Evolutionary conservation across 768 basidiomycete genomes (phyloP).

Genomic region (Boletus patriciae): DNA sequence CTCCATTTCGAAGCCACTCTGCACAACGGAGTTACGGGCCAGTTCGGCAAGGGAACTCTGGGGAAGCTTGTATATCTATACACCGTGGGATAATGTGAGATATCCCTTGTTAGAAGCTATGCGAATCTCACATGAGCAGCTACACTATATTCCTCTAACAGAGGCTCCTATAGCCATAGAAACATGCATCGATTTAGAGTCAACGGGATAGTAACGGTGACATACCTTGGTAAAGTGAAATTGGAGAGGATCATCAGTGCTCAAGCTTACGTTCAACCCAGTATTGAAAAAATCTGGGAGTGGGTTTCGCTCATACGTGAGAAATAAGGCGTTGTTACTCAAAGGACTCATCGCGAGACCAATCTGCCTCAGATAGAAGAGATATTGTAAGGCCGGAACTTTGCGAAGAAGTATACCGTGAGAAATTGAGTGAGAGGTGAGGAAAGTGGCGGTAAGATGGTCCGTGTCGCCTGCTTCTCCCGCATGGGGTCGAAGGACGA

Average conservation of each 20-base stretch:
- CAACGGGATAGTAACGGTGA: not conserved
- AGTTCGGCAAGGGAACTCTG: constrained; percentile 94
- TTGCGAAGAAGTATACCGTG: constrained; percentile 98
- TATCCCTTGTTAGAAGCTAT: not conserved
- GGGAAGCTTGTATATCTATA: constrained; percentile 92
- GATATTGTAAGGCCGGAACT: constrained; percentile 94
- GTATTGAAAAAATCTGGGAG: constrained; percentile 96
- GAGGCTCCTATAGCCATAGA: constrained; percentile 63
- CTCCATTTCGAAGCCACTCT: constrained; percentile 99
- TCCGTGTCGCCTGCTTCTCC: constrained; percentile 99
- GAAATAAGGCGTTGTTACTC: constrained; percentile 96
- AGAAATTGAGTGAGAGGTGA: constrained; percentile 96
- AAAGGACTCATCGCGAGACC: constrained; percentile 98
- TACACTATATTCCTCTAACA: constrained; percentile 96
- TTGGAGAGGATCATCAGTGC: constrained; percentile 93
- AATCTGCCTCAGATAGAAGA: constrained; percentile 98
- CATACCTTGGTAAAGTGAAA: constrained; percentile 96
- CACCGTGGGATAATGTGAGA: not conserved
- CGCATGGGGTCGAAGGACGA: constrained; percentile 94
- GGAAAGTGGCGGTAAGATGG: constrained; percentile 93
- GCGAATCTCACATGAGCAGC: constrained; percentile 78
- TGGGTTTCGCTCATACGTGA: constrained; percentile 96
- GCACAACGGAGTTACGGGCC: constrained; percentile 95
- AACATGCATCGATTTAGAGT: not conserved
- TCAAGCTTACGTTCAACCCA: constrained; percentile 93